Evolutionary conservation across 164 flowering plant genomes (phyloP), one percentile per base, ranked within the genome.

Genomic region (Vitis riparia): DNA sequence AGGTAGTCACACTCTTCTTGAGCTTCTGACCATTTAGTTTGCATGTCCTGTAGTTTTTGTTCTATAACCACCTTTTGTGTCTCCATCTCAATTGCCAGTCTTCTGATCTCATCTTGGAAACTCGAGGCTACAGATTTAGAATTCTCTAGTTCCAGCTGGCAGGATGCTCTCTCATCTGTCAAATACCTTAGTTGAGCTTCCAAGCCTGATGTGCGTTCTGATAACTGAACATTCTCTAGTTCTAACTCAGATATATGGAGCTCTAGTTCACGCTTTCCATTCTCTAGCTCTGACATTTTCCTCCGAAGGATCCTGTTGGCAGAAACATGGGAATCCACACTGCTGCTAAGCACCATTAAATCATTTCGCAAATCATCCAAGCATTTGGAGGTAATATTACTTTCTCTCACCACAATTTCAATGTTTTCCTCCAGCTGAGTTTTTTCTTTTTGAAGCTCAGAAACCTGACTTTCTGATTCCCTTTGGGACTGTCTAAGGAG

Each of bases 151-250:
- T 85, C 87, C 77, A 84, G 44, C 62, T 62, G 74, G 65, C 67
- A 65, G n/a, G 85, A 75, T 71, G 85, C 85, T 51, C 76, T 85
- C 75, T 87, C 91, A 67, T 84, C 81, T 53, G 78, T 81, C 77
- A 88, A 69, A 59, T 82, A 71, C 66, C 80, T 81, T 58, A 86
- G 70, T 77, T 89, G 90, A 80, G 85, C 83, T 79, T 94, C 94
- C 73, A 90, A 56, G 56, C 76, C 87, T 53, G 87, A 86, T 64
- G 86, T 72, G 57, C 79, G 68, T 72, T 74, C 82, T 19, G 85
- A 82, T 55, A 89, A 70, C 69, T 80, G 80, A 44, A 79, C 60
- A 67, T 89, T 91, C 73, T 91, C 95, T 67, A 80, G 77, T 78
- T 85, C 86, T 70, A 90, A 64, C 66, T 81, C 83, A 12, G 85